Conservation (phyloP, 2,329 filamentous ascomycete genomes). For the Aspergillus hortae region DNA sequence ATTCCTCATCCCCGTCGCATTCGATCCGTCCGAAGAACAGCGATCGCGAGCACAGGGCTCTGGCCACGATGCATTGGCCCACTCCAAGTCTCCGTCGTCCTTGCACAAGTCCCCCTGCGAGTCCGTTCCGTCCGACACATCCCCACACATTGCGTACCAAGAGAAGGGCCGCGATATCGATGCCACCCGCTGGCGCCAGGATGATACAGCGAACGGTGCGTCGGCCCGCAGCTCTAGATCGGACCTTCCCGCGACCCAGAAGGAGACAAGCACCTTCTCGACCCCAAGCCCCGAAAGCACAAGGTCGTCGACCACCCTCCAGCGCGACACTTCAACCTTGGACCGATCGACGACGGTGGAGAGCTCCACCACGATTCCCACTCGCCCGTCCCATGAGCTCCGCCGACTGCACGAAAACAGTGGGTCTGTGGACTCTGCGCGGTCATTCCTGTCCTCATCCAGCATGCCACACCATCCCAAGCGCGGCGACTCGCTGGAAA, state of each 20-base stretch:
- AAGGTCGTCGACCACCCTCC: conserved; percentile 18
- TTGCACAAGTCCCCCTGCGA: conserved; percentile 22
- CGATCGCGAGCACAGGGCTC: conserved; percentile 39
- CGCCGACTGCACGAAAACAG: conserved; percentile 52
- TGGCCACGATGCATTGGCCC: conserved; percentile 41
- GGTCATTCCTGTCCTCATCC: conserved; percentile 29
- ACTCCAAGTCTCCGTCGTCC: conserved; percentile 27
- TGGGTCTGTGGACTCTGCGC: conserved; percentile 37
- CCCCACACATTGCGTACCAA: conserved; percentile 89
- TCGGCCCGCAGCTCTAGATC: conserved; percentile 47
- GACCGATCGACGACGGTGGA: conserved; percentile 20
- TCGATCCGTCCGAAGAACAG: conserved; percentile 64
- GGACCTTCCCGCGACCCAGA: conserved; percentile 34
- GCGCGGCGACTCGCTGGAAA: conserved; percentile 59
- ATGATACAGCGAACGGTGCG: conserved; percentile 50
- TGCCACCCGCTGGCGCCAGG: conserved; percentile 24
- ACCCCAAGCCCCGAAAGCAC: conserved; percentile 30
- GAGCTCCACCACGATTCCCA: conserved; percentile 29
- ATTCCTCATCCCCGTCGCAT: conserved; percentile 72
- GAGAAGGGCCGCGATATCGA: conserved; percentile 72
- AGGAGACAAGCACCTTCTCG: conserved; percentile 40
- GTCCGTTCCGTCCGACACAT: conserved; percentile 49
- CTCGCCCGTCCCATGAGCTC: conserved; percentile 59
- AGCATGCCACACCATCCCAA: conserved; percentile 44
- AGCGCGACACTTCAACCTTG: conserved; percentile 30